phyloP scores from a whole-genome alignment of 139 green algal genomes.

The Haematococcus sp. region DNA sequence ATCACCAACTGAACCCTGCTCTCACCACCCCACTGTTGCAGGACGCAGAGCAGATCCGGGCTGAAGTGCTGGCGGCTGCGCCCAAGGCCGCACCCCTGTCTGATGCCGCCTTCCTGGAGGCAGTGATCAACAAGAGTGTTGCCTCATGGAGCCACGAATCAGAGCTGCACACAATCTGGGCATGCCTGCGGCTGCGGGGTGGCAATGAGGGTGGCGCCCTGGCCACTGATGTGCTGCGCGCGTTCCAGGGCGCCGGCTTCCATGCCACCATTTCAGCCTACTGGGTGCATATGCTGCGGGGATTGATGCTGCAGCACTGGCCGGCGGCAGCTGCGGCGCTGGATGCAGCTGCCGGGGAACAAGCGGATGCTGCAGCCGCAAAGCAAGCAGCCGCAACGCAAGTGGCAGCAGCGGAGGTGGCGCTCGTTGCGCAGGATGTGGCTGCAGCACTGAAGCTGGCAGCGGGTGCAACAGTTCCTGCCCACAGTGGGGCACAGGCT shows the following conservation, averaged over 20 bases:
- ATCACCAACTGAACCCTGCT: neutral
- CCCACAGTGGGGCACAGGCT: neutral
- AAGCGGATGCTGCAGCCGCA: neutral
- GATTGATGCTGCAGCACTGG: neutral
- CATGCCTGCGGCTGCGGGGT: constrained; percentile 13
- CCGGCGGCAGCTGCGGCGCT: neutral
- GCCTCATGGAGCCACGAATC: constrained; percentile 20
- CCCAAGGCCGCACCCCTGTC: neutral
- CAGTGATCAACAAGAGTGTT: neutral
- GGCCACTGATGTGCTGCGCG: neutral
- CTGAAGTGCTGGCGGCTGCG: too few relatives aligned
- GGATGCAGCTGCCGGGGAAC: neutral
- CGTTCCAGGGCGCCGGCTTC: constrained; percentile 9
- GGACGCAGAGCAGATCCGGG: neutral
- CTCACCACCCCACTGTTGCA: neutral
- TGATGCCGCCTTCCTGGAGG: constrained; percentile 9
- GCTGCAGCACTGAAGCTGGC: neutral
- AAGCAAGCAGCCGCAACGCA: neutral
- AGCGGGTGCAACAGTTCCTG: neutral
- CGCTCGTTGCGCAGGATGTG: too few relatives aligned
- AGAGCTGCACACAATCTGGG: constrained; percentile 22
- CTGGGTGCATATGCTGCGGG: constrained; percentile 12
- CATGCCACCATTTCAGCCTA: constrained; percentile 19
- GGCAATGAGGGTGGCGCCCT: constrained; percentile 1
- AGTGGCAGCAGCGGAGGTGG: too few relatives aligned